phyloP scores from a whole-genome alignment of 805 yeast genomes.

The Kodamaea sagamina region DNA sequence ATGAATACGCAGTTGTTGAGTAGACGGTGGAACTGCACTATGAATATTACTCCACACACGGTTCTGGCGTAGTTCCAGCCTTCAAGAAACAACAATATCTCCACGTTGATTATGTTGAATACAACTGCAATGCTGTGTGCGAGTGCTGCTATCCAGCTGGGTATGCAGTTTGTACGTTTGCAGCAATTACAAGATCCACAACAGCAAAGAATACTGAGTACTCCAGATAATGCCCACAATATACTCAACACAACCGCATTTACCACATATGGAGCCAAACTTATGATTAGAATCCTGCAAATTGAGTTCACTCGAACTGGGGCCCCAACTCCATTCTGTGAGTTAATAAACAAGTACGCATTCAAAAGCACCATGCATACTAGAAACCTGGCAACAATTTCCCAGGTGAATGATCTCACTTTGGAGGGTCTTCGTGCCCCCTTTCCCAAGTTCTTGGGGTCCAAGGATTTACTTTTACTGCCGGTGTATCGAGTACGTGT shows the following conservation, averaged over 20 bases:
- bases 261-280: constrained; percentile 50
- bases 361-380: constrained; percentile 30
- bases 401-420: constrained; percentile 1
- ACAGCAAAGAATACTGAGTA: constrained; percentile 26
- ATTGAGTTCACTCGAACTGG: constrained; percentile 49
- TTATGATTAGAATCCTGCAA: constrained; percentile 58
- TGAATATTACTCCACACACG: constrained; percentile 40
- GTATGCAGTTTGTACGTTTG: constrained; percentile 11
- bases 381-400: background rate
- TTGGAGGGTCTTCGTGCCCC: background rate
- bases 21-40: constrained; percentile 39
- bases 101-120: constrained; percentile 35
- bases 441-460: background rate
- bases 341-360: constrained; percentile 78
- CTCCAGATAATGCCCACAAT: constrained; percentile 37
- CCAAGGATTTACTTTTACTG: constrained; percentile 16
- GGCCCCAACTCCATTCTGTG: constrained; percentile 75
- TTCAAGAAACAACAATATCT: constrained; percentile 41
- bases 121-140: constrained; percentile 42
- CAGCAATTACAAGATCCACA: background rate
- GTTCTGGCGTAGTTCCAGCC: constrained; percentile 43
- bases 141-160: constrained; percentile 32
- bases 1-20: constrained; percentile 34
- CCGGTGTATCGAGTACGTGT: constrained; percentile 31
- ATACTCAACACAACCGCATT: constrained; percentile 35